phyloP scores from a whole-genome alignment of 179 eudicot species.

The Silene coronaria region DNA sequence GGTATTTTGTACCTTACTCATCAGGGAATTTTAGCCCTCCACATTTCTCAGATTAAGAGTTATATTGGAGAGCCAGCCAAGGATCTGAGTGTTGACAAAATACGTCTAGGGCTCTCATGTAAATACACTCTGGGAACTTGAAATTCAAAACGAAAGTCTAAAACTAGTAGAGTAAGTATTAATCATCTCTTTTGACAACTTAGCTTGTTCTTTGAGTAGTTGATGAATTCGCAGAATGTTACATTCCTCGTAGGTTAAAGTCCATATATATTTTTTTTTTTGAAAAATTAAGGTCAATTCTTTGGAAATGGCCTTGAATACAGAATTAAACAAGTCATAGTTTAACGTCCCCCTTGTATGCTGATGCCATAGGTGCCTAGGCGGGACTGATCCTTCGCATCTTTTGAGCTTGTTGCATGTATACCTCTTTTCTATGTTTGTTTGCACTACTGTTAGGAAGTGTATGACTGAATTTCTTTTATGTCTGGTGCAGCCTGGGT shows the following conservation, averaged over 20 bases:
- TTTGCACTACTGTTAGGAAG: not conserved
- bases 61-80: not conserved
- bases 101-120: not conserved
- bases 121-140: not conserved
- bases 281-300: not conserved
- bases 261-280: too few species aligned
- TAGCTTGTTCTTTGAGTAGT: not conserved
- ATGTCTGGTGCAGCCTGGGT: constrained; percentile 55
- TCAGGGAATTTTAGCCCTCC: not conserved
- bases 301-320: not conserved
- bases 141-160: not conserved
- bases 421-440: not conserved
- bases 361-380: not conserved
- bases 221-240: not conserved
- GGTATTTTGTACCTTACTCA: constrained; percentile 38
- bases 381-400: not conserved
- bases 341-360: not conserved
- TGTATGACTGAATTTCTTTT: not conserved
- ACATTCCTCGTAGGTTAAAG: not conserved
- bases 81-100: too few species aligned
- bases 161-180: not conserved
- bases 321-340: not conserved
- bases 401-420: not conserved
- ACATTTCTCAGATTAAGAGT: not conserved
- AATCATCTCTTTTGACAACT: not conserved